phyloP scores from a whole-genome alignment of 2,329 filamentous ascomycete species.

The Onygena corvina region DNA sequence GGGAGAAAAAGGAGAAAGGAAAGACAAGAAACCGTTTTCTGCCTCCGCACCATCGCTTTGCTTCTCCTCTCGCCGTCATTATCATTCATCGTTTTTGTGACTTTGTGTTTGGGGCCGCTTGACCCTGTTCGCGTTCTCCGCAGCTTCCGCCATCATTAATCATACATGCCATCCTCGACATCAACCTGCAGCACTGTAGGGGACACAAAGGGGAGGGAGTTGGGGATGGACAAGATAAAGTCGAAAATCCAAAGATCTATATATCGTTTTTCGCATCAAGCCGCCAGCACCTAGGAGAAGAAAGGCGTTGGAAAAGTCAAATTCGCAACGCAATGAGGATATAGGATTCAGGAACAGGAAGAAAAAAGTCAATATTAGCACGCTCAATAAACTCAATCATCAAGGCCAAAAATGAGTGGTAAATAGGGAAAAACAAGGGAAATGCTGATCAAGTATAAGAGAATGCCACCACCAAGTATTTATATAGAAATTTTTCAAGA shows the following conservation, averaged over 20 bases:
- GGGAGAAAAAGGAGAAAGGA: background rate
- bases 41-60: background rate
- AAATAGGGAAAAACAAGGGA: background rate
- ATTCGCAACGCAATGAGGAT: background rate
- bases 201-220: background rate
- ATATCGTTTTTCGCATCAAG: slow-evolving; percentile 5
- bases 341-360: background rate
- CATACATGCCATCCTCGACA: slow-evolving; percentile 5
- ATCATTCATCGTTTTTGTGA: slow-evolving; percentile 3
- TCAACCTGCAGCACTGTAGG: background rate
- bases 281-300: background rate
- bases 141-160: slow-evolving; percentile 4
- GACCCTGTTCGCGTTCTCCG: background rate
- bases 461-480: background rate
- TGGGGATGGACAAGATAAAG: background rate
- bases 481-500: background rate
- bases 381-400: slow-evolving; percentile 6
- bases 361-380: slow-evolving; percentile 1
- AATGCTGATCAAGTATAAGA: background rate
- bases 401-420: slow-evolving; percentile 3
- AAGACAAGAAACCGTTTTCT: background rate
- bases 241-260: slow-evolving; percentile 3
- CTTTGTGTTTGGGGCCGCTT: background rate
- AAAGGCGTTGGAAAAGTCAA: slow-evolving; percentile 5
- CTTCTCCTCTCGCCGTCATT: slow-evolving; percentile 1